Evolutionary conservation across 202 grass and related monocot species (phyloP).

Genomic region (Saccharum hybrid): DNA sequence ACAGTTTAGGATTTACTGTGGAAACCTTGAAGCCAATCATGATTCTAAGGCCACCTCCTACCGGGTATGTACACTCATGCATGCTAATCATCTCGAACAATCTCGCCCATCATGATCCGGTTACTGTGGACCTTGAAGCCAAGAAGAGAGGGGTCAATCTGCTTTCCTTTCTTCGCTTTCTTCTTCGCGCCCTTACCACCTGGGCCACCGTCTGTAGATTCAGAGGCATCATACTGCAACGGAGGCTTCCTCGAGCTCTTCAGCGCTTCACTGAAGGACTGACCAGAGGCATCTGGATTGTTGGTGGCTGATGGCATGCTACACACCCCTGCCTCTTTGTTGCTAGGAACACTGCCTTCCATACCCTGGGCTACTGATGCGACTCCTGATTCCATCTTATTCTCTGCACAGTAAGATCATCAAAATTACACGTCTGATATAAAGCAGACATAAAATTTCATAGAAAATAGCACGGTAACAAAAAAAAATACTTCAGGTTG

Average conservation of each 20-base stretch:
- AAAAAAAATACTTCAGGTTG: background rate
- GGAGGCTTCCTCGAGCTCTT: slow-evolving; percentile 78
- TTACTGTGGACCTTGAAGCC: slow-evolving; percentile 99
- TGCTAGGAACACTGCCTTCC: slow-evolving; percentile 56
- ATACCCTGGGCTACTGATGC: slow-evolving; percentile 29
- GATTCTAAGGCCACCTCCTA: background rate
- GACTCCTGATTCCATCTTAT: slow-evolving; percentile 51
- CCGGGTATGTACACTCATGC: background rate
- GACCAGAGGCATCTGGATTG: slow-evolving; percentile 66
- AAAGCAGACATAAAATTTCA: background rate
- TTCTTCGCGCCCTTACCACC: slow-evolving; percentile 82
- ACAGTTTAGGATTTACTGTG: slow-evolving; percentile 8
- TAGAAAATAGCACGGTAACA: background rate
- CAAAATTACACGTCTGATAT: slow-evolving; percentile 5
- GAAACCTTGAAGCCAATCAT: background rate
- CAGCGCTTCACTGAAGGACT: slow-evolving; percentile 88
- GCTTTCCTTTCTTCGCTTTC: slow-evolving; percentile 92
- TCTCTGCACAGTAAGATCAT: slow-evolving; percentile 45
- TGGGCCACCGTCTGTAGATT: slow-evolving; percentile 55
- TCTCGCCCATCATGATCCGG: slow-evolving; percentile 99
- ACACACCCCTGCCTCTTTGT: slow-evolving; percentile 60
- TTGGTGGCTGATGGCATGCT: slow-evolving; percentile 44
- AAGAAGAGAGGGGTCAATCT: slow-evolving; percentile 94
- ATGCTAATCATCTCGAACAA: slow-evolving; percentile 77
- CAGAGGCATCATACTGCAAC: slow-evolving; percentile 55